A percentile compares a stretch with the other conserved stretches of the same genome.
These are phyloP conservation scores for Sporothrix pseudoabietina DNA, from an alignment of 2,329 filamentous ascomycete genomes.

Conservation along the genomic window DNA sequence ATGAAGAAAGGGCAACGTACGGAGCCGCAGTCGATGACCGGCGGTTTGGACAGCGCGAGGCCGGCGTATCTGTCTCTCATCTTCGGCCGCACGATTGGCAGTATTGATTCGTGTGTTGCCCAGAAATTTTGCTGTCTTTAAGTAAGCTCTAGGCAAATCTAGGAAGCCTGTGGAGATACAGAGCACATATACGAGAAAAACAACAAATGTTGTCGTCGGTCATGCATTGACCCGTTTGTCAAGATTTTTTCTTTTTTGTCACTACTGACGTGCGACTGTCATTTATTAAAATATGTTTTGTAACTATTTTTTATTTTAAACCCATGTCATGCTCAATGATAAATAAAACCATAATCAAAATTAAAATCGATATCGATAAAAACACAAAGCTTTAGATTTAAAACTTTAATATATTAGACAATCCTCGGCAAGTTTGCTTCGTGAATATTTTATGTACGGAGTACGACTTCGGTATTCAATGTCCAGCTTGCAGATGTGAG, in stretches of 20 bases:
- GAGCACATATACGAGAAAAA: background rate
- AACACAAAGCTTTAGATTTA: background rate
- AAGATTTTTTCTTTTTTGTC: background rate
- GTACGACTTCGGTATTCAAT: background rate
- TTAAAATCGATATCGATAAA: background rate
- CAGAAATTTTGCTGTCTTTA: background rate
- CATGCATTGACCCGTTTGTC: background rate
- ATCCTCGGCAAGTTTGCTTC: background rate
- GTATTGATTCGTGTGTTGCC: background rate
- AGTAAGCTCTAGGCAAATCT: background rate
- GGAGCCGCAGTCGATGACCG: background rate
- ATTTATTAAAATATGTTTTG: background rate
- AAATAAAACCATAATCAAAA: background rate
- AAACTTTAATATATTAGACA: background rate
- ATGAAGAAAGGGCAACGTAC: background rate
- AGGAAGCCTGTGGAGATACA: background rate
- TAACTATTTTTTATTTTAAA: background rate
- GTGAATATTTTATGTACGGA: background rate
- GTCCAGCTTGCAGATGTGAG: background rate
- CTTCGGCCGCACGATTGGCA: background rate
- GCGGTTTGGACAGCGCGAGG: background rate
- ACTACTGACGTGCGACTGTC: no score
- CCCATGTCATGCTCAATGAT: no score
- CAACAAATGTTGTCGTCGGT: background rate
- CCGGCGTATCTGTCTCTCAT: conserved; percentile 12